Percentiles rank a stretch among this genome's conserved stretches.
Conservation (phyloP, 495 filamentous ascomycete species). For the Aspergillus olivimuriae region DNA sequence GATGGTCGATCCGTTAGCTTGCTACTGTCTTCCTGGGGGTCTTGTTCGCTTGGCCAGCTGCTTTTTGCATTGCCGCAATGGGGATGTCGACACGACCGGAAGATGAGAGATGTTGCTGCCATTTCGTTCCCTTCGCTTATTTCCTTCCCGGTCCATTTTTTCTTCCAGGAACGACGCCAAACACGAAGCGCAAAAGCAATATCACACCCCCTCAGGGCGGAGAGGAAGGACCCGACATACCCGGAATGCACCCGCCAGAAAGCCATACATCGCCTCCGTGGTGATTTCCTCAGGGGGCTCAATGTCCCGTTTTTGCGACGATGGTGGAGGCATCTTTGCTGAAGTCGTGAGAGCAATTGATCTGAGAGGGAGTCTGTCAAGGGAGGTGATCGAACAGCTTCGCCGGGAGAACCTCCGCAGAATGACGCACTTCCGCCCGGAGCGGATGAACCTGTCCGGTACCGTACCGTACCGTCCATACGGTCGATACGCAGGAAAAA, state of each 20-base stretch:
- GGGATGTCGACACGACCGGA: slow-evolving; percentile 1
- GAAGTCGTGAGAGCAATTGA: too few species aligned
- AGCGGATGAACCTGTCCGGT: background rate
- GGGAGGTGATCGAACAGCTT: background rate
- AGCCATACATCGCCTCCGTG: slow-evolving; percentile 34
- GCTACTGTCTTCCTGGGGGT: too few species aligned
- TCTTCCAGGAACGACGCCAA: too few species aligned
- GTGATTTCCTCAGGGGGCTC: slow-evolving; percentile 40
- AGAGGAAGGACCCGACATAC: slow-evolving; percentile 22
- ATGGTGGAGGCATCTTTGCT: slow-evolving; percentile 38
- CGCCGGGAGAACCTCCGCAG: background rate
- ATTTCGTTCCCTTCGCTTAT: too few species aligned
- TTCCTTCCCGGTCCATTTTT: too few species aligned
- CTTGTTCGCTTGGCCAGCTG: background rate
- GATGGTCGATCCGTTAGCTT: too few species aligned
- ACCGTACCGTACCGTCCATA: too few species aligned
- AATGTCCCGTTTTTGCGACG: slow-evolving; percentile 28
- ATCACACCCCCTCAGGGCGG: background rate
- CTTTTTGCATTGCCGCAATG: background rate
- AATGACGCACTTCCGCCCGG: background rate
- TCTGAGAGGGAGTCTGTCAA: background rate
- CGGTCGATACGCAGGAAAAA: too few species aligned
- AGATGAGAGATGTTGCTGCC: too few species aligned
- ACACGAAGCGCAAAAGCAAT: background rate
- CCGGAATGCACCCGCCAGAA: slow-evolving; percentile 39